Evolutionary conservation across 345 rosid species (phyloP).

Genomic region (Ceriops zippeliana): DNA sequence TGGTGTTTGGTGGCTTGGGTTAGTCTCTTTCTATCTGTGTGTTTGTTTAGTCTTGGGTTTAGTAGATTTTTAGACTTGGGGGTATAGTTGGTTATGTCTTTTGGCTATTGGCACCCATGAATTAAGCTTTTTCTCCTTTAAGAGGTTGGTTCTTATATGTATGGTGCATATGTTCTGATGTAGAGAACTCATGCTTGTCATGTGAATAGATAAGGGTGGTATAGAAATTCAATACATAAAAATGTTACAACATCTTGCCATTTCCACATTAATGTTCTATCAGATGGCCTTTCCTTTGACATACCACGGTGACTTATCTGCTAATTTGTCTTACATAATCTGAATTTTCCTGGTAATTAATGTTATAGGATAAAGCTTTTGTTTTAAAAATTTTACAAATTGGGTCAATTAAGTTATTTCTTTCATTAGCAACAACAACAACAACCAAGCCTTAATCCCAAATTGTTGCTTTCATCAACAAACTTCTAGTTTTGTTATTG

Average conservation of each 20-base stretch:
- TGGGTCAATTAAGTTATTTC: no score
- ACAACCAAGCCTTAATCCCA: no score
- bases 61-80: conserved; percentile 35
- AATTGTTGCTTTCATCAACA: no score
- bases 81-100: conserved; percentile 45
- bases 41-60: conserved; percentile 33
- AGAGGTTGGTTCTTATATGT: conserved; percentile 50
- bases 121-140: conserved; percentile 42
- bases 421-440: no score
- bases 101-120: conserved; percentile 37
- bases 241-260: not conserved
- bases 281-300: no score
- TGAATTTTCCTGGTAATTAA: no score
- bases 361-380: no score
- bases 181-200: conserved; percentile 53
- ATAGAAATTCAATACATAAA: conserved; percentile 57
- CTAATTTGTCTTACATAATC: no score
- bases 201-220: conserved; percentile 73
- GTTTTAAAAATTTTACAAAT: no score
- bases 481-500: no score
- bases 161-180: conserved; percentile 57
- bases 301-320: no score
- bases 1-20: conserved; percentile 28
- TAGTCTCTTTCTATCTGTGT: conserved; percentile 24
- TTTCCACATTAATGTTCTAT: no score